A percentile compares a stretch with the other conserved stretches of the same genome.
Evolutionary conservation across 495 filamentous ascomycete genomes (phyloP).

Genomic region (Cladorrhinum samala): DNA sequence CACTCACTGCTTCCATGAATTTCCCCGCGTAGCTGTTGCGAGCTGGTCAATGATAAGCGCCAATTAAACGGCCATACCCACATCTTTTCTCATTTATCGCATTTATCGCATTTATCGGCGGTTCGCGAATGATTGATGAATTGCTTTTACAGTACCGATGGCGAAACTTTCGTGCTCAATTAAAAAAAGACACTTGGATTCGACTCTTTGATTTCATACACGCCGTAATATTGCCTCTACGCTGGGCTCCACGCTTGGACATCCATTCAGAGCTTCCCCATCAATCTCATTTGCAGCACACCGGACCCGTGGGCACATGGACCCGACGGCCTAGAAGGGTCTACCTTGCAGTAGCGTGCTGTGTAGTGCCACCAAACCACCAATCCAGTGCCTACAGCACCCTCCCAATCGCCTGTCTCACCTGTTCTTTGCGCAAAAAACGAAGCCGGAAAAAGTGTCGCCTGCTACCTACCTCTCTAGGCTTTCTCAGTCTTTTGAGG

Average conservation of each 20-base stretch:
- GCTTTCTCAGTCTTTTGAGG: no score
- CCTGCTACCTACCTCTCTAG: no score
- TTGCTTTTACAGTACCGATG: no score
- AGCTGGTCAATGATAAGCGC: neutral
- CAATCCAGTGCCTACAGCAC: neutral
- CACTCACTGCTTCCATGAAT: neutral
- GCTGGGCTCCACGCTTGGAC: no score
- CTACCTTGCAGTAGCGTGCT: neutral
- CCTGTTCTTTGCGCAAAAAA: slow-evolving; percentile 4
- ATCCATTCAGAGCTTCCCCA: no score
- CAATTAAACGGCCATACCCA: neutral
- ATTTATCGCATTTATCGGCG: neutral
- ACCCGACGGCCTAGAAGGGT: neutral
- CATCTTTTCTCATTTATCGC: neutral
- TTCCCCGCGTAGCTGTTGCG: neutral
- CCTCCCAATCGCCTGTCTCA: neutral
- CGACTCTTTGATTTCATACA: neutral
- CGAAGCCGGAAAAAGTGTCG: neutral
- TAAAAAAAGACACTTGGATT: no score
- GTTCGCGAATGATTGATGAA: neutral
- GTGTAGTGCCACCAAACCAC: neutral
- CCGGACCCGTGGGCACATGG: no score
- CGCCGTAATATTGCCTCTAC: no score
- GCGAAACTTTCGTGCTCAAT: no score
- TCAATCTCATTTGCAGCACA: no score